These are phyloP conservation scores for Myxozyma nipponensis DNA, from an alignment of 805 yeast species.

Conservation along the genomic window DNA sequence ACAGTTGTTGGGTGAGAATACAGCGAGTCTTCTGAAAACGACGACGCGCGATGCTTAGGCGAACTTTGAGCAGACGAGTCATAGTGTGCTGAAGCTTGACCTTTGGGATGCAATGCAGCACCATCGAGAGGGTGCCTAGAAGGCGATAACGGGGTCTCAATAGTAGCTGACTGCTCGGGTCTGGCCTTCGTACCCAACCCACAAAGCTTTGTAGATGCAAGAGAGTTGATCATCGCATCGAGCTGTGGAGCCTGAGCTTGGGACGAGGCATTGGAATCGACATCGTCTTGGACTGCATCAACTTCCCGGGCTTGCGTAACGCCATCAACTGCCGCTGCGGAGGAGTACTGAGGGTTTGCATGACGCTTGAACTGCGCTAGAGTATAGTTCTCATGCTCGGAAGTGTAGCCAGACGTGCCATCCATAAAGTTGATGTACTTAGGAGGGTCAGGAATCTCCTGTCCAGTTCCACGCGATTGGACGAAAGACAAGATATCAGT, in stretches of 20 bases:
- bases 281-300: background rate
- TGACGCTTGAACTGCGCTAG: constrained; percentile 38
- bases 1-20: constrained; percentile 30
- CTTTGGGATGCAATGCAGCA: background rate
- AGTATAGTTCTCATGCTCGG: constrained; percentile 30
- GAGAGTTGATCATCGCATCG: constrained; percentile 15
- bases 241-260: constrained; percentile 10
- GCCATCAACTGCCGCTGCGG: background rate
- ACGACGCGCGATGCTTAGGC: constrained; percentile 22
- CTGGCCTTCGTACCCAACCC: background rate
- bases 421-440: constrained; percentile 58
- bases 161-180: background rate
- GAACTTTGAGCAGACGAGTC: constrained; percentile 25
- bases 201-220: background rate
- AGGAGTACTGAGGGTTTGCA: constrained; percentile 21
- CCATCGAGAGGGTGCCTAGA: constrained; percentile 6
- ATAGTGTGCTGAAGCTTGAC: background rate
- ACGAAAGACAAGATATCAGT: constrained; percentile 57
- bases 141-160: background rate
- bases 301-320: background rate
- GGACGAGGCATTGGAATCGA: background rate
- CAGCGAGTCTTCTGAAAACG: constrained; percentile 29
- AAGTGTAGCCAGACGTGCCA: constrained; percentile 39
- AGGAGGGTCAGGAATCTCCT: constrained; percentile 54
- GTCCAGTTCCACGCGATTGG: constrained; percentile 59